Conservation (phyloP, 176 grass and related monocot species). For the Elymus sibiricus region DNA sequence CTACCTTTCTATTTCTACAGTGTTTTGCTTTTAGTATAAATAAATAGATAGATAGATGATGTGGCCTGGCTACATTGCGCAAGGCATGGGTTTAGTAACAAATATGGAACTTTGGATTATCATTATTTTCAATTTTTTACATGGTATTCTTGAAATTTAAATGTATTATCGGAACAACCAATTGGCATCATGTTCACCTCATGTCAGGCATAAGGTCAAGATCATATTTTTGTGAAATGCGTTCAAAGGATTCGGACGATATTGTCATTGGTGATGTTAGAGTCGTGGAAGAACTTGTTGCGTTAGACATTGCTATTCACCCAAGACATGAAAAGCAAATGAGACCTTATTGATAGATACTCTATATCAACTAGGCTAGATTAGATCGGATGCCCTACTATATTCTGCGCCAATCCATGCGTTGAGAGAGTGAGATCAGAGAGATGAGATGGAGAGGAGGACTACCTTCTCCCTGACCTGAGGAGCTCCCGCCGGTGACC, state of each 20-base stretch:
- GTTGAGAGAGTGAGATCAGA: too few species aligned
- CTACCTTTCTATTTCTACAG: not conserved
- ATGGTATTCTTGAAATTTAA: slow-evolving; percentile 17
- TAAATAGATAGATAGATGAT: not conserved
- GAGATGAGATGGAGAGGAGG: too few species aligned
- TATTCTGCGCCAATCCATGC: too few species aligned
- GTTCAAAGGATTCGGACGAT: slow-evolving; percentile 39
- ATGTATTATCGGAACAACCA: slow-evolving; percentile 10
- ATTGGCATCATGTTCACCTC: slow-evolving; percentile 23
- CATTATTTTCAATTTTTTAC: not conserved
- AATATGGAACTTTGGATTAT: not conserved
- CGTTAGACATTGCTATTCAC: slow-evolving; percentile 60
- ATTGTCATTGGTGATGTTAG: slow-evolving; percentile 3
- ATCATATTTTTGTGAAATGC: slow-evolving; percentile 17
- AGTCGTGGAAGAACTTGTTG: slow-evolving; percentile 55
- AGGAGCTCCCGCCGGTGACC: too few species aligned
- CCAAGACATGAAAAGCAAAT: slow-evolving; percentile 60
- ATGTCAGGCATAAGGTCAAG: slow-evolving; percentile 58
- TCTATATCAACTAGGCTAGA: too few species aligned
- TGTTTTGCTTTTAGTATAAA: not conserved
- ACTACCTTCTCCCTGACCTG: too few species aligned
- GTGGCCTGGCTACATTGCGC: not conserved
- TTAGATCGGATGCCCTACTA: too few species aligned
- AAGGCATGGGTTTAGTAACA: not conserved
- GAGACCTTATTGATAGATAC: too few species aligned